Conservation (phyloP, 31 red algal genomes). For the Odonthalia washingtoniensis region DNA sequence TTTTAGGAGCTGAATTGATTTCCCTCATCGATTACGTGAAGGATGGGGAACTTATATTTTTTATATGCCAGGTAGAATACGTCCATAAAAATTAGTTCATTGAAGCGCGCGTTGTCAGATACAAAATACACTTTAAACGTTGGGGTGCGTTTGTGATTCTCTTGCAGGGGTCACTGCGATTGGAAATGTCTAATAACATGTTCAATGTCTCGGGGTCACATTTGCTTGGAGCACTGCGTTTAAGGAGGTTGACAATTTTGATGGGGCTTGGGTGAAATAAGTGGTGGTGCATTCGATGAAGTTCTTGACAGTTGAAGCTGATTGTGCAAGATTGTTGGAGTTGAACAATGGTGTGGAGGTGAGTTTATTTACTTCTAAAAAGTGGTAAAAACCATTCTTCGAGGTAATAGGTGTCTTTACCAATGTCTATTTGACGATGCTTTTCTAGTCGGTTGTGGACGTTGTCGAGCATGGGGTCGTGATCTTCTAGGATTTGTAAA, state of each 20-base stretch:
- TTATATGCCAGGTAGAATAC: conserved; percentile 32
- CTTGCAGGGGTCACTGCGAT: conserved; percentile 33
- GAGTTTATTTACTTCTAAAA: no score
- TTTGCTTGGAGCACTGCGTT: neutral
- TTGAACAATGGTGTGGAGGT: neutral
- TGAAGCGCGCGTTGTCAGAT: conserved; percentile 15
- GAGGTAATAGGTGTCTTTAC: neutral
- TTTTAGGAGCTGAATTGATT: neutral
- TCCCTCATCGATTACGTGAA: conserved; percentile 12
- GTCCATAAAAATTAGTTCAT: conserved; percentile 30
- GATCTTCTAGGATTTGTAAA: neutral
- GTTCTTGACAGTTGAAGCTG: neutral
- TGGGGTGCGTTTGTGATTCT: neutral
- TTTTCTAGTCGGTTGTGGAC: neutral
- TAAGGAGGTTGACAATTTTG: conserved; percentile 26
- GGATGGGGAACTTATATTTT: neutral
- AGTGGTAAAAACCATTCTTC: neutral
- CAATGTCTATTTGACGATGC: neutral
- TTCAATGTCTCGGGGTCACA: conserved; percentile 20
- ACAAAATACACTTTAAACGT: conserved; percentile 11
- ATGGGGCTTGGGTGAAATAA: conserved; percentile 31
- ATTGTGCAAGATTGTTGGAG: no score
- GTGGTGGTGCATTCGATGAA: conserved; percentile 8
- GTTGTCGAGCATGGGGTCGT: neutral
- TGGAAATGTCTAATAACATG: conserved; percentile 1